A percentile compares a stretch with the other conserved stretches of the same genome.
phyloP scores from a whole-genome alignment of 192 early-diverging fungal genomes.

The Borealophlyctis nickersoniae region DNA sequence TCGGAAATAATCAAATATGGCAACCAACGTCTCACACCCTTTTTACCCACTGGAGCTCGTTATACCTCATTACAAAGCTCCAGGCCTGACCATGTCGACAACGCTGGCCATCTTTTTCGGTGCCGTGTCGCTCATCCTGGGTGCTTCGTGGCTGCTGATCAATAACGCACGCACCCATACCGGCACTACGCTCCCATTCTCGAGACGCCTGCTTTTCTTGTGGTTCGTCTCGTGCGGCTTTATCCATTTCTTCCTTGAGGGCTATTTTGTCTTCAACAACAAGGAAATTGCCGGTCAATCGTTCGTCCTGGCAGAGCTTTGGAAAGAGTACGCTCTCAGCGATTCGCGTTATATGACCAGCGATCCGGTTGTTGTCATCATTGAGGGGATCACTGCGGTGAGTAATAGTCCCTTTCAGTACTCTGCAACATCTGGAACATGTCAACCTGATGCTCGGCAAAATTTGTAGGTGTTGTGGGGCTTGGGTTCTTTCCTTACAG shows the following conservation, averaged over 20 bases:
- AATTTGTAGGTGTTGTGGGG: conserved; percentile 46
- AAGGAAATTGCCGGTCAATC: conserved; percentile 63
- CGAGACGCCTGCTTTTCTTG: conserved; percentile 55
- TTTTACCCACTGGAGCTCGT: conserved; percentile 32
- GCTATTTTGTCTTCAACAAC: conserved; percentile 77
- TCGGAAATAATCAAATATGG: too few species aligned
- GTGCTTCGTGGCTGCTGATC: conserved; percentile 13
- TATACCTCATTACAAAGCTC: conserved; percentile 40
- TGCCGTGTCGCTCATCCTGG: conserved; percentile 31
- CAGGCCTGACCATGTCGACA: conserved; percentile 21
- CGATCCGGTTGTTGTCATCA: conserved; percentile 77
- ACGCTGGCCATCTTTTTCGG: conserved; percentile 42
- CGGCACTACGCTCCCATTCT: neutral
- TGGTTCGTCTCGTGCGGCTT: conserved; percentile 83
- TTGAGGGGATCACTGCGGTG: conserved; percentile 87
- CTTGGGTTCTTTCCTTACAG: conserved; percentile 32
- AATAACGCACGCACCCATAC: too few species aligned
- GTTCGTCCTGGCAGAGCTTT: conserved; percentile 68
- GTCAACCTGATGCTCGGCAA: neutral
- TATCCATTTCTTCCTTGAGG: conserved; percentile 82
- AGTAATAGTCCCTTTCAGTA: conserved; percentile 11
- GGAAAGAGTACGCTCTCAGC: conserved; percentile 87
- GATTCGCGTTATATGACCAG: conserved; percentile 86
- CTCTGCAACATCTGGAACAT: neutral
- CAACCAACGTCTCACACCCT: too few species aligned